These are phyloP conservation scores for Phytophthora rubi DNA, from an alignment of 352 stramenopile species.

Conservation along the genomic window DNA sequence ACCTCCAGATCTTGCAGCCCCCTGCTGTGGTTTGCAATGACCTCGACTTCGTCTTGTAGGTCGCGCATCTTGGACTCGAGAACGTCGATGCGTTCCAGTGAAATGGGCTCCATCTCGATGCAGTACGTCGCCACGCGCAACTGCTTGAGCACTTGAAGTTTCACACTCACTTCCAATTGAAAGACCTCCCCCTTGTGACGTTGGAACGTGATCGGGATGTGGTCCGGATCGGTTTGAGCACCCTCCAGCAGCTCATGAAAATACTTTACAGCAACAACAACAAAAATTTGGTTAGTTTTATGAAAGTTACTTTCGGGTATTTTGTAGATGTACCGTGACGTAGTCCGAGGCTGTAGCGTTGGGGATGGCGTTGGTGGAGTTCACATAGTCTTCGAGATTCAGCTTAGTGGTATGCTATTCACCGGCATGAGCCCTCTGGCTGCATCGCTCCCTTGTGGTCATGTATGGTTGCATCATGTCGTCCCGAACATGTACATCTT, in stretches of 20 bases:
- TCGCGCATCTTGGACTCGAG: background rate
- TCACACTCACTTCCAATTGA: background rate
- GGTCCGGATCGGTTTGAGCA: background rate
- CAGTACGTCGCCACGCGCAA: background rate
- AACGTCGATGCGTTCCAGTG: background rate
- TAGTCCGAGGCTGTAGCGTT: background rate
- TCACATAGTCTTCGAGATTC: background rate
- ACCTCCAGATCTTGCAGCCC: background rate
- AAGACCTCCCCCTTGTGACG: background rate
- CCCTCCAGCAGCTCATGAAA: background rate
- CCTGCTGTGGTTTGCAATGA: background rate
- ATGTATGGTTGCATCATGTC: conserved; percentile 9
- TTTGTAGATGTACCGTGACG: background rate
- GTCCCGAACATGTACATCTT: conserved; percentile 26
- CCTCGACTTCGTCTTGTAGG: background rate
- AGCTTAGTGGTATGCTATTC: conserved; percentile 5
- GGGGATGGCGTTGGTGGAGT: background rate
- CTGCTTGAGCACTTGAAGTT: background rate
- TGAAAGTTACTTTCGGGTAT: background rate
- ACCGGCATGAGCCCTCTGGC: conserved; percentile 18
- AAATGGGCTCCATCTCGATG: too few species aligned
- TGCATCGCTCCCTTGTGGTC: background rate
- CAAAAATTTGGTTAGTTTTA: background rate
- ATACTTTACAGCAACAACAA: background rate
- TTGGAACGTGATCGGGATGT: background rate